Evolutionary conservation across 495 filamentous ascomycete species (phyloP), one percentile per base, ranked within the genome.

Genomic region (Talaromyces adpressus): DNA sequence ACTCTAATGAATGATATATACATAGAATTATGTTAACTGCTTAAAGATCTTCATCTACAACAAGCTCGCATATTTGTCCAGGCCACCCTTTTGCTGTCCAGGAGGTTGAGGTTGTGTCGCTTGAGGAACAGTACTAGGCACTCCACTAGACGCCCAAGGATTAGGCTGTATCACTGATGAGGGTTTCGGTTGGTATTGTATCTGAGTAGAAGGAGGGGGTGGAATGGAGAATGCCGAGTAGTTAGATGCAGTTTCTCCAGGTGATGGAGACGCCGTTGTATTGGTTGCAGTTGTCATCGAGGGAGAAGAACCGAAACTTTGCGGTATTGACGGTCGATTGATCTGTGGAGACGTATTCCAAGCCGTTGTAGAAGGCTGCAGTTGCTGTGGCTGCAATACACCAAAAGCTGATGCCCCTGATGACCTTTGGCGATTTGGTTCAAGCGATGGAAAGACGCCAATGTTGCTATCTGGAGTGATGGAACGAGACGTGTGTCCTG

Each of bases 21-120:
- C 45, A 47, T 6, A 47, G 14, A 49, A 49, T 47, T 49, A 49
- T 49, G 22, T 7, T 49, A 9, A 49, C 18, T 41, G 45, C 45
- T 20, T 18, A 20, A 8, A 20, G n/a, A 14, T 20, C n/a, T 8
- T 20, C 41, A 11, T 30, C 29, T 62, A 95, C 63, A 95, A 70
- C 67, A 95, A 76, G 72, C 91, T 94, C 68, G 91, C 87, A 68
- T 91, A 95, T 68, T 87, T 89, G 72, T 91, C 90, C 70, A 95
- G 75, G 7, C 89, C 90, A 64, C 84, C 77, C 51, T 76, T 73
- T 59, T 74, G 75, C 32, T 75, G 69, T 56, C 49, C 62, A 60
- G 66, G 66, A 18, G 81, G 65, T 76, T 77, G 65, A 49, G 52
- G 29, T 65, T 57, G 67, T 39, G 62, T n/a, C 12, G 52, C 45